Evolutionary conservation across 768 basidiomycete genomes (phyloP), one percentile per base, ranked within the genome.

Genomic region (Mycena vitilis): DNA sequence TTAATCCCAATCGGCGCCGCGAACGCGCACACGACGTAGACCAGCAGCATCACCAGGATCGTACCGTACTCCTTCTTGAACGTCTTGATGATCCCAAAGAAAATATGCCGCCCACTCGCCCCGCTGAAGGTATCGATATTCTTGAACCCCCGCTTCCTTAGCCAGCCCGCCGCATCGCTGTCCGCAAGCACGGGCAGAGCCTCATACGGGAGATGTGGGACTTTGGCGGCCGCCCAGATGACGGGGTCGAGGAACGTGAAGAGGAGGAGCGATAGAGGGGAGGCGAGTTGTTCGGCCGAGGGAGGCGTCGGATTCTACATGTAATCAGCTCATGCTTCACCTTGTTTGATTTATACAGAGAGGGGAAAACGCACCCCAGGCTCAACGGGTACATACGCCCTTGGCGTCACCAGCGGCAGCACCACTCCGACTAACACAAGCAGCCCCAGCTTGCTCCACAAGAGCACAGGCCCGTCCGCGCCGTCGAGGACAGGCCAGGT

Each of bases 131-230:
- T 59, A 38, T 74, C 73, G 56, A 74, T 52, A 25, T 72, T 70
- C 71, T 45, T 42, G 56, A 74, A 74, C 8, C 66, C 62, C 9
- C 69, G 63, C 30, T 34, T 60, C 57, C 70, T 70, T 40, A 74
- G 47, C 59, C 72, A 47, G 13, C 45, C 64, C 2, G 71, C 49
- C 18, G 44, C 8, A 34, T 72, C 71, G 5, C 64, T 54, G 45
- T 91, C 89, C 2, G 87, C 86, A 77, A 92, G 86, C 3, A 87
- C 88, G 9, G 90, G 90, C 47, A 91, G 79, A 53, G 89, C 74
- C 57, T 91, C 88, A 47, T 78, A 77, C 0, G 84, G 73, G 2
- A 89, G 73, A 73, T 87, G 87, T 5, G 83, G 72, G 16, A 83
- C 73, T 25, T 79, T 76, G 68, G 81, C 2, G 84, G 86, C 10